Evolutionary conservation across 169 alveolate species (phyloP), one percentile per base, ranked within the genome.

Genomic region (Plasmodium malariae): DNA sequence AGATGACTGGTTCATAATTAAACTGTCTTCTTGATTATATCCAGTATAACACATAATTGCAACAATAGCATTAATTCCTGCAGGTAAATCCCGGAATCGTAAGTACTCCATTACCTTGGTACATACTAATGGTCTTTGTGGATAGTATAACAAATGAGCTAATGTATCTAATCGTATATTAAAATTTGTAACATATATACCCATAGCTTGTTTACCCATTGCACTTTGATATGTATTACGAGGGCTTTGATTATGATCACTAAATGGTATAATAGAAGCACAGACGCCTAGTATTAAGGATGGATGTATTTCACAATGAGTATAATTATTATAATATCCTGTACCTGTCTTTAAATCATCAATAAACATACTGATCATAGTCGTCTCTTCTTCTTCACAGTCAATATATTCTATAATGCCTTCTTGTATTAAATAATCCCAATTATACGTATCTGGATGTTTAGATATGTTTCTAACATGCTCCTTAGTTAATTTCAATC

Each of bases 151-250:
- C 57, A 98, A 96, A 94, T 98, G 99, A 68, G 99, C 98, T 54
- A 98, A 94, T 57, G 99, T 98, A 94, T 99, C 99, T 97, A 98
- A 96, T 51, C 99, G 96, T 34, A 98, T 96, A 92, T 98, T 97
- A 95, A 97, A 99, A 93, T 98, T 98, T 17, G 99, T 96, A n/a
- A 99, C 97, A 91, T 98, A 98, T 48, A 99, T 98, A 1, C 99
- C 99, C 98, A 99, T 98, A 17, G 99, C 99, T 94, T 99, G 99
- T 93, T 99, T 99, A 2, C 99, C 99, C 99, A 99, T 99, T 40
- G 99, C 99, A 86, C 99, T 96, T 94, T 99, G 99, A 92, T 98
- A 98, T 0, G 99, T 98, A 93, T 99, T 99, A 92, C 99, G 96
- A 0, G 99, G 99, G 21, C 99, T 97, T 96, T 98, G 99, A 94